A percentile compares a stretch with the other conserved stretches of the same genome.
Evolutionary conservation across 2,329 filamentous ascomycete genomes (phyloP).

Genomic region (Cladosporium sp.): DNA sequence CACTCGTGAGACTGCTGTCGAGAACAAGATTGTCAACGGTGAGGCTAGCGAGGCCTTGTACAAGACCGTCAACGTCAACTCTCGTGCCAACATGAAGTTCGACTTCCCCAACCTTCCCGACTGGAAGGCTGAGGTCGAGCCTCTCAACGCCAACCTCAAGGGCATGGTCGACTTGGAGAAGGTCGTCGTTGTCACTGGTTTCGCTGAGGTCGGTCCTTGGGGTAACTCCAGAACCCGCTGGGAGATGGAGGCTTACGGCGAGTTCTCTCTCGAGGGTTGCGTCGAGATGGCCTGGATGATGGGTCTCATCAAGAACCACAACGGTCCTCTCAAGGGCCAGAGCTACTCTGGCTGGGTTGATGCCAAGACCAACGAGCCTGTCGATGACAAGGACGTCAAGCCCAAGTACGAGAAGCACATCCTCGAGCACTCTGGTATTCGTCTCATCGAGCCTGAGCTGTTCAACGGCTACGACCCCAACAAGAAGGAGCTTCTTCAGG

Average conservation of each 20-base stretch:
- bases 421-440: slow-evolving; percentile 93
- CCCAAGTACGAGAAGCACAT: slow-evolving; percentile 96
- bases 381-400: slow-evolving; percentile 98
- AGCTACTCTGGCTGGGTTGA: slow-evolving; percentile 97
- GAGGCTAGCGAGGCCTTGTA: slow-evolving; percentile 88
- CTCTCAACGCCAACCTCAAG: slow-evolving; percentile 82
- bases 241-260: slow-evolving; percentile 97
- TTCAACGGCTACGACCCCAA: slow-evolving; percentile 97
- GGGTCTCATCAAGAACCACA: slow-evolving; percentile 98
- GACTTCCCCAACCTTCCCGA: slow-evolving; percentile 87
- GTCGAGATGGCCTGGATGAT: slow-evolving; percentile 99
- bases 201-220: slow-evolving; percentile 94
- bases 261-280: slow-evolving; percentile 96
- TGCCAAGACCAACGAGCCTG: slow-evolving; percentile 85
- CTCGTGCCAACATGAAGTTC: slow-evolving; percentile 96
- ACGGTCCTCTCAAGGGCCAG: slow-evolving; percentile 91
- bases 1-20: slow-evolving; percentile 89
- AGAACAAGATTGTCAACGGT: slow-evolving; percentile 96
- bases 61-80: slow-evolving; percentile 89
- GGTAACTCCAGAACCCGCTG: slow-evolving; percentile 96
- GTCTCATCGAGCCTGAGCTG: slow-evolving; percentile 93
- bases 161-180: slow-evolving; percentile 99
- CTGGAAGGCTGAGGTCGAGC: slow-evolving; percentile 86
- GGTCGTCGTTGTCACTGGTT: slow-evolving; percentile 95
- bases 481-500: slow-evolving; percentile 96